phyloP scores from a whole-genome alignment of 257 asterid species.

The Ilex aquifolium region DNA sequence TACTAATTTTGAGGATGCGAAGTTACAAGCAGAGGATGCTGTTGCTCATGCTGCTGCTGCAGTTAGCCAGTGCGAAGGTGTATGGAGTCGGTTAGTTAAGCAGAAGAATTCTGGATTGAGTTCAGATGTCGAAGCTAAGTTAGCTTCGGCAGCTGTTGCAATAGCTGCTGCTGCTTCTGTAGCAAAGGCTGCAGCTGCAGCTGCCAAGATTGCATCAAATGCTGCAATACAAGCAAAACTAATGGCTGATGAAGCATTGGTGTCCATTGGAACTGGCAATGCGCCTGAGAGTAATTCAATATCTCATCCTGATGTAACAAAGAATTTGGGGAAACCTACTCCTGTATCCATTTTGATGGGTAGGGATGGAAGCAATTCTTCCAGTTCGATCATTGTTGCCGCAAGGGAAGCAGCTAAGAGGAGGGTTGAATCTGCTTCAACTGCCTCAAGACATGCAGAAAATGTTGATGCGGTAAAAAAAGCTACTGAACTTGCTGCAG shows the following conservation, averaged over 20 bases:
- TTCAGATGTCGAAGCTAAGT: constrained; percentile 56
- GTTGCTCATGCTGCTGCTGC: constrained; percentile 73
- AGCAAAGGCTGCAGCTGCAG: constrained; percentile 98
- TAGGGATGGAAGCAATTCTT: constrained; percentile 38
- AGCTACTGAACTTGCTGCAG: constrained; percentile 96
- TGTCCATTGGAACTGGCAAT: constrained; percentile 27
- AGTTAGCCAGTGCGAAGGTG: constrained; percentile 64
- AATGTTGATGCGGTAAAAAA: constrained; percentile 83
- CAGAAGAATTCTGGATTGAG: constrained; percentile 56
- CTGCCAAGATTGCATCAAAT: constrained; percentile 86
- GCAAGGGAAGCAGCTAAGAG: constrained; percentile 93
- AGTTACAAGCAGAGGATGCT: constrained; percentile 82
- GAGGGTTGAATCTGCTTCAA: constrained; percentile 91
- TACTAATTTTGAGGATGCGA: constrained; percentile 73
- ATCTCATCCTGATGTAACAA: constrained; percentile 26
- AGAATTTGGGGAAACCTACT: constrained; percentile 39
- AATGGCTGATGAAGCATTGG: constrained; percentile 79
- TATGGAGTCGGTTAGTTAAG: constrained; percentile 69
- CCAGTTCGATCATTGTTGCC: constrained; percentile 62
- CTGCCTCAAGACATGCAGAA: constrained; percentile 92
- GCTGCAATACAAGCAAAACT: constrained; percentile 79
- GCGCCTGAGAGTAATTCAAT: constrained; percentile 16
- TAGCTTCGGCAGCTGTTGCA: constrained; percentile 86
- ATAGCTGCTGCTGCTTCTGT: constrained; percentile 94
- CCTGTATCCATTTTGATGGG: constrained; percentile 53